These are phyloP conservation scores for Scleroderma bovista DNA, from an alignment of 768 basidiomycete species.

Conservation along the genomic window DNA sequence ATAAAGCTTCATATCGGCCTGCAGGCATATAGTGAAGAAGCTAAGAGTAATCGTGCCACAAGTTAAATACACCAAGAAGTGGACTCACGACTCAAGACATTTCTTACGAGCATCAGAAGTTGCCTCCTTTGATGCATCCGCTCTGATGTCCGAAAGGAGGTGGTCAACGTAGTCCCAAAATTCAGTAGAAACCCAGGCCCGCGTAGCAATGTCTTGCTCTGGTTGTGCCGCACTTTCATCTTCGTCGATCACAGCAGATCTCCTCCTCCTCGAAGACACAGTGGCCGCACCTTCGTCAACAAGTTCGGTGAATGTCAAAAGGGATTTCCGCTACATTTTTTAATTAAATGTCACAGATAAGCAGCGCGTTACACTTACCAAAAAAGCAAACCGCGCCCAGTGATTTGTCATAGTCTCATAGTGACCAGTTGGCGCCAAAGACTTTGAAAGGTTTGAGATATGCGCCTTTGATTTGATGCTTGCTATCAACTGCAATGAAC, in stretches of 20 bases:
- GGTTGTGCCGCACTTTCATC: no score
- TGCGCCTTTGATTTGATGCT: background rate
- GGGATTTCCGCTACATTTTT: background rate
- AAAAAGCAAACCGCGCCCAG: conserved; percentile 4
- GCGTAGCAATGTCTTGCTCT: no score
- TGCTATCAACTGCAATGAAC: no score
- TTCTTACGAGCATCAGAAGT: background rate
- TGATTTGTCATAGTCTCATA: conserved; percentile 3
- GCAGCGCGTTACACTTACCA: background rate
- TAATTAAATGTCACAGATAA: background rate
- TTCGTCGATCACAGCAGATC: no score
- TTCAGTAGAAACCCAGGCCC: no score
- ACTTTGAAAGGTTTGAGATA: background rate
- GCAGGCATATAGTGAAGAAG: conserved; percentile 1
- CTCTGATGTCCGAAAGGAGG: background rate
- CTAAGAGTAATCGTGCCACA: background rate
- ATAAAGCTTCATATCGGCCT: conserved; percentile 2
- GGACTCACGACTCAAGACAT: no score
- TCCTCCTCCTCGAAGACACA: no score
- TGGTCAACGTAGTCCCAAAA: background rate
- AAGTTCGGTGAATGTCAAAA: background rate
- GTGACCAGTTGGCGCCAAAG: background rate
- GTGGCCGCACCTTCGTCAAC: background rate
- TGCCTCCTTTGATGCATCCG: background rate
- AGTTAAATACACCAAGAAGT: background rate